Base-by-base conservation (phyloP, 2,329 filamentous ascomycete species). In the Lasiodiplodia gonubiensis region DNA sequence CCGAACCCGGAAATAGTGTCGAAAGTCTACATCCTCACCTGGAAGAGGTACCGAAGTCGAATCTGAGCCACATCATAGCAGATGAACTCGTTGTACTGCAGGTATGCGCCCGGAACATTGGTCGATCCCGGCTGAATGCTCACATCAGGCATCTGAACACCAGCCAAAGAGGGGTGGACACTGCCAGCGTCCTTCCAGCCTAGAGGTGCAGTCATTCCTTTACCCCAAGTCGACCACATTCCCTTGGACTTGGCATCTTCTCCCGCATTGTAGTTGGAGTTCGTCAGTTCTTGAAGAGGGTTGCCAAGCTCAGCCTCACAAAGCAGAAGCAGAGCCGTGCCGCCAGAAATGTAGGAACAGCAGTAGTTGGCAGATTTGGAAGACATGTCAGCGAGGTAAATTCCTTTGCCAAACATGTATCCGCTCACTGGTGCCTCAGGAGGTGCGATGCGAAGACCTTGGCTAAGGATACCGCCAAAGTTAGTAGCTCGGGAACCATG, bases 391-490 rank as follows among this genome's bases (percentile, higher is more conserved):
- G 92, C 92, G 2, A 97, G 86, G 75, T 97, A 97, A 55, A 97
- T 91, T 53, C 93, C 93, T 78, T 96, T 96, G 67, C 90, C 93
- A 71, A 96, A 97, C 91, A 94, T 94, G 81, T 94, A 93, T 1
- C 92, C 92, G 4, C 84, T 86, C 0, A 89, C 89, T 0, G 92
- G 93, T 0, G 93, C 93, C 77, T 96, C 90, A 0, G 90, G 90
- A 0, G 93, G 93, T 7, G 93, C 93, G 71, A 97, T 97, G n/a
- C 92, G 90, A 7, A 97, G 86, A 70, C 93, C 93, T 78, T 97
- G 92, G 67, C 89, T 91, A 51, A 97, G 86, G 68, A 97, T 97
- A 74, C 93, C 93, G 74, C 90, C 92, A 71, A 90, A 97, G 77
- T 97, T 97, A 64, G 92, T 95, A 37, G 85, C 86, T 39, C 92